Evolutionary conservation across 176 grass and related monocot species (phyloP), one percentile per base, ranked within the genome.

Genomic region (Oryza meridionalis): DNA sequence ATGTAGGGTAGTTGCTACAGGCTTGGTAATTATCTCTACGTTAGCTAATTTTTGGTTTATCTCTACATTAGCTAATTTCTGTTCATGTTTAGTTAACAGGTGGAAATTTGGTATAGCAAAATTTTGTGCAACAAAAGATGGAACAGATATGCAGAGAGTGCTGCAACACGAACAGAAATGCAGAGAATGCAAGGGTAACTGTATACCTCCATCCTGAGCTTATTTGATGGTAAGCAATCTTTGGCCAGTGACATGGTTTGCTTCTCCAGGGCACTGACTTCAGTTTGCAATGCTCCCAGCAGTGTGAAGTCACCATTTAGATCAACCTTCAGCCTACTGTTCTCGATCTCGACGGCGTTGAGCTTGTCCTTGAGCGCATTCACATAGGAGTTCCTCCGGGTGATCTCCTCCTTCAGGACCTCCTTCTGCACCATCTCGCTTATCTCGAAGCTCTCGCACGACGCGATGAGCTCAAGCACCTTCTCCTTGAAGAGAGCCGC

Each of bases 401-500:
- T 93, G 49, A 96, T 88, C 81, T 99, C 93, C 79, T 96, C 93
- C 67, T 91, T 92, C 81, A 99, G 62, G 14, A 94, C 91, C 81
- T 96, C 88, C 78, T 81, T 96, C 32, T 96, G 91, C 6, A 94
- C 85, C 92, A 94, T 91, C 7, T 87, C 88, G 76, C 90, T 92
- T 72, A 93, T 99, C 78, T 99, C 93, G 69, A 90, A 90, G 70
- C 89, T 94, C 75, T 99, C 93, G 0, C 96, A 99, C 65, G 86
- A 71, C 32, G 83, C 61, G 3, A 90, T 92, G 73, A 96, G 87
- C 67, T 99, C 93, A 71, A 90, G 63, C 29, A 99, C 86, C 65
- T 99, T 96, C 75, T 94, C 91, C 86, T 92, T 92, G 81, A 96
- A 96, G 42, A 94, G 81, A 86, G 89, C 73, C 3, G 90, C 93